Evolutionary conservation across 768 basidiomycete species (phyloP).

Genomic region (Trametes cinnabarina): DNA sequence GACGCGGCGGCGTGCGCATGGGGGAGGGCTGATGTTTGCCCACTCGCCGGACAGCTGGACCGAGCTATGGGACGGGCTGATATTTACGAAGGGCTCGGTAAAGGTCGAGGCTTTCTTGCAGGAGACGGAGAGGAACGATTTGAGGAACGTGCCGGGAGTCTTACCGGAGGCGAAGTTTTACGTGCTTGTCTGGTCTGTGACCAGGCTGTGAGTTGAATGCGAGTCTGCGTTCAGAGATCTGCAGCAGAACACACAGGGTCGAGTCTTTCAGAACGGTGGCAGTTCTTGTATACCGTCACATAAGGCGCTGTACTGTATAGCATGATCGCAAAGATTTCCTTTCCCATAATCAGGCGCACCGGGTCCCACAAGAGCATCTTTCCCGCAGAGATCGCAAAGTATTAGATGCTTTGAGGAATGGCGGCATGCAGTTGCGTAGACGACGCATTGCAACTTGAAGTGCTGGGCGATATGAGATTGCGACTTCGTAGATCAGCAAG

Average conservation of each 20-base stretch:
- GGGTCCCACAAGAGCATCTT: too few relatives aligned
- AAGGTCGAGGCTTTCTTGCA: conserved; percentile 24
- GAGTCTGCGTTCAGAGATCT: too few relatives aligned
- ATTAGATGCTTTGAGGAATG: too few relatives aligned
- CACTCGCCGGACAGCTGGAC: conserved; percentile 38
- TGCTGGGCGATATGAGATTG: conserved; percentile 2
- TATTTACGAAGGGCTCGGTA: conserved; percentile 35
- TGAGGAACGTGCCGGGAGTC: background rate
- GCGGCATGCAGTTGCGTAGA: too few relatives aligned
- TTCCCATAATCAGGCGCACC: too few relatives aligned
- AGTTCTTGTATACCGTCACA: too few relatives aligned
- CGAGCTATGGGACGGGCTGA: conserved; percentile 37
- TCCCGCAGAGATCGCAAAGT: too few relatives aligned
- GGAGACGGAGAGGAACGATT: background rate
- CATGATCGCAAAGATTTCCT: too few relatives aligned
- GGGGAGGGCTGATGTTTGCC: conserved; percentile 25
- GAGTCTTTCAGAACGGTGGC: too few relatives aligned
- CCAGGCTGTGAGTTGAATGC: background rate
- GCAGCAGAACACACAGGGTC: too few relatives aligned
- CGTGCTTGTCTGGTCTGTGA: conserved; percentile 15
- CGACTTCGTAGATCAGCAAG: conserved; percentile 15
- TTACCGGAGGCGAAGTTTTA: background rate
- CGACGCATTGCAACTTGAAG: too few relatives aligned
- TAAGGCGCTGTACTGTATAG: too few relatives aligned
- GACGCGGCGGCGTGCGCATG: background rate